Base-by-base conservation (phyloP, 2,329 filamentous ascomycete genomes). In the Thyridium curvatum region DNA sequence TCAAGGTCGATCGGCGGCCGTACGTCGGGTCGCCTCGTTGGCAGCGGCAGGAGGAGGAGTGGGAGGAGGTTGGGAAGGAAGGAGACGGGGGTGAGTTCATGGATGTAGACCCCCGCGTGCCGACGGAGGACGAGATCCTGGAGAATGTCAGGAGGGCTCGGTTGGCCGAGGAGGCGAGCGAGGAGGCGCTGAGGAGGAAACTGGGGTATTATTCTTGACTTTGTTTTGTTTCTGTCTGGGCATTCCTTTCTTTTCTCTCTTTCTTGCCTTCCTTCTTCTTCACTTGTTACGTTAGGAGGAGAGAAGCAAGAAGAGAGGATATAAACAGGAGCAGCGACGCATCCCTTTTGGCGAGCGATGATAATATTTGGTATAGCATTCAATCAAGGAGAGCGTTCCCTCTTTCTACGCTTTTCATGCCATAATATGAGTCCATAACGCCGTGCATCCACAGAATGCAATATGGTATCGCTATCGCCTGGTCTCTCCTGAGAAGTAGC, bases 1-100 rank as follows among this genome's bases (percentile, higher is more conserved):
- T 89, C 41, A 64, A 77, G 37, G 83, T 81, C 45, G 62, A 69
- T 30, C 56, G 55, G 14, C 65, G 66, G 9, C 43, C 52, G n/a
- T 14, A 8, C 4, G 12, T 35, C 35, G 28, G 8, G 9, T 8
- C 18, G 14, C 5, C n/a, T 14, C 14, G 17, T 18, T 17, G 21
- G 6, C 21, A 26, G 21, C 21, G 21, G 21, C 21, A 26, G 21
- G 35, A 41, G 29, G 37, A 34, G 34, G 15, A 18, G 26, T 17
- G 40, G 21, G 37, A 21, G 28, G 18, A 36, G 40, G 15, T 35
- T 46, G 46, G 30, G 38, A 41, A 14, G 41, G 8, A 16, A 16
- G 30, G 29, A 18, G 31, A 16, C 4, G 18, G 15, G 28, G 37
- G 31, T 17, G 33, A 18, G 2, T 12, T 18, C 13, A 12, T 13